Evolutionary conservation across 768 basidiomycete genomes (phyloP).

Genomic region (Calocybe gangraenosa): DNA sequence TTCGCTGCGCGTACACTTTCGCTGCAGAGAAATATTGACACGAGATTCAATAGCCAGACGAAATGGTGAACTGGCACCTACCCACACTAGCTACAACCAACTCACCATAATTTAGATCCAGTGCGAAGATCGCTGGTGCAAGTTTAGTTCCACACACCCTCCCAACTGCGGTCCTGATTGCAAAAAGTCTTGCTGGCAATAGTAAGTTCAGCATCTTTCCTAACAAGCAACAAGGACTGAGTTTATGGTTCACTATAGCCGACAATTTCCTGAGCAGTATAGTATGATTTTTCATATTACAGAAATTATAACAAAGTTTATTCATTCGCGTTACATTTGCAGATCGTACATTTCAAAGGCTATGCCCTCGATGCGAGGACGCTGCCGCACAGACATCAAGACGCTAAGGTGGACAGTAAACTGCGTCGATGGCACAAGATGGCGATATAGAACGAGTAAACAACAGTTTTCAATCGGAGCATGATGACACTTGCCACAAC

Average conservation of each 20-base stretch:
- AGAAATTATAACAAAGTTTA: too few relatives aligned
- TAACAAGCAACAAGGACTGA: slow-evolving; percentile 5
- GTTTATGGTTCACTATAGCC: slow-evolving; percentile 45
- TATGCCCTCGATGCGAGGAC: slow-evolving; percentile 26
- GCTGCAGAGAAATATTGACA: slow-evolving; percentile 4
- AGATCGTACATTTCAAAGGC: slow-evolving; percentile 26
- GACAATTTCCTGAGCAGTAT: slow-evolving; percentile 68
- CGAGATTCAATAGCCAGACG: slow-evolving; percentile 44
- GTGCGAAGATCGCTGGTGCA: slow-evolving; percentile 64
- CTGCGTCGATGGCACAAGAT: neutral
- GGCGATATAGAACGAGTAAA: neutral
- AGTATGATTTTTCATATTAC: slow-evolving; percentile 28
- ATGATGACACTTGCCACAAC: neutral
- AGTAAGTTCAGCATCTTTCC: slow-evolving; percentile 36
- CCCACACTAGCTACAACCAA: neutral
- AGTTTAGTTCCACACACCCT: slow-evolving; percentile 66
- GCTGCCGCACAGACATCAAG: slow-evolving; percentile 1
- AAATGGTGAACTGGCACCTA: slow-evolving; percentile 39
- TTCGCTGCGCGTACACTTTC: slow-evolving; percentile 4
- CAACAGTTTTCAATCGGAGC: neutral
- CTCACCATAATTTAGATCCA: slow-evolving; percentile 42
- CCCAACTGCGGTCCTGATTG: slow-evolving; percentile 56
- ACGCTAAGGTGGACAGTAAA: slow-evolving; percentile 5
- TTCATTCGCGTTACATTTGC: neutral
- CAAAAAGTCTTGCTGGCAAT: slow-evolving; percentile 68